Evolutionary conservation across 441 rosid species (phyloP), one percentile per base, ranked within the genome.

Genomic region (Croton laevigatus): DNA sequence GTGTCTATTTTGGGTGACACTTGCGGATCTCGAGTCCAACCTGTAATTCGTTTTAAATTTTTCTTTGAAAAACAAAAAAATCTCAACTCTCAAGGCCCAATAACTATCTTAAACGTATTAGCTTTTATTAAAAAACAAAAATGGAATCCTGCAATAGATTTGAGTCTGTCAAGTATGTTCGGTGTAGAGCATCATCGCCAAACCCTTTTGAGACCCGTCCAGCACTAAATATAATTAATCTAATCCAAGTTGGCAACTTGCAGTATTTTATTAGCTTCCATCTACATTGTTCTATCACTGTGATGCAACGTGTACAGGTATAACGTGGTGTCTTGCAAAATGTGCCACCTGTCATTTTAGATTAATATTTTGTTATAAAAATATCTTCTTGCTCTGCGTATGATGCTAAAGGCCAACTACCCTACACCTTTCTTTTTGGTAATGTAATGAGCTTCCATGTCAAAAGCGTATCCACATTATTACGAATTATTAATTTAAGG

Each of bases 281-380:
- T 52, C 63, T 68, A 60, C 63, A 22, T 20, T 3, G 51, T 40
- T 40, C 52, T 20, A 45, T 6, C 6, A 5, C 53, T 10, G 27
- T 27, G 17, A 11, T 4, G 59, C 52, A 34, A 23, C 46, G 53
- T 73, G 49, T 62, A 6, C 2, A 5, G 1, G 51, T 1, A 17
- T 17, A 59, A 59, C 71, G 71, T 60, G 68, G 70, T 40, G 16
- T 27, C 53, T 32, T 32, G 46, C n/a, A 36, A 8, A 40, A 4
- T 19, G 55, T 14, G 60, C 49, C 71, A 73, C 22, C 60, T 60
- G 71, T 59, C 67, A 48, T 20, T 49, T 34, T 1, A 36, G 38
- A 16, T 27, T 27, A 11, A 20, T 3, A 38, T 34, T 44, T 53
- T n/a, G 19, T 27, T 27, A 62, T n/a, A 59, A 22, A 61, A 46